Base-by-base conservation (phyloP, 116 monocot genomes). In the Dioscorea cayenensis region DNA sequence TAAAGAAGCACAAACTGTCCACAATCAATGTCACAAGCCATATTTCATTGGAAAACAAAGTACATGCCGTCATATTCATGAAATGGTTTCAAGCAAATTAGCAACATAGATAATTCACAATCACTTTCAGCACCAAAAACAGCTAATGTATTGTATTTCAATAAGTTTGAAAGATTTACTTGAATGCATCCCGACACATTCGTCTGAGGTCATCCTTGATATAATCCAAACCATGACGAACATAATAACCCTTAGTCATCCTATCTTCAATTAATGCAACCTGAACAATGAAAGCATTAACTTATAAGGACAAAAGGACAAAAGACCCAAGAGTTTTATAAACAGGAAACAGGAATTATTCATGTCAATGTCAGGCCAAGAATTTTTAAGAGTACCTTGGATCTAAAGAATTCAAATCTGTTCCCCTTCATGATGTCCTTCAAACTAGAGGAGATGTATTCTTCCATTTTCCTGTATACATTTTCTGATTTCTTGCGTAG, bases 361-460 rank as follows among this genome's bases (percentile, higher is more conserved):
- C 62, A 62, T 5, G 23, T 62, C 18, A 62, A 62, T 20, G 23
- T 9, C 19, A 64, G 73, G 35, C 63, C 22, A 49, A 28, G 20
- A 73, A 20, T 37, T 23, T 37, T 23, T 3, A 16, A 77, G 21
- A 61, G 16, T 82, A 99, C 99, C 80, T 89, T 94, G 10, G 86
- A 76, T 51, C 84, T 76, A 62, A 99, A 94, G 58, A 89, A 94
- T 0, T 86, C 87, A 73, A 72, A 89, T 68, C 81, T 78, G 48
- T 89, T 99, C 17, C 78, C 85, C 78, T 78, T 94, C 94, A 94
- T 89, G 11, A 99, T 94, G 77, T 87, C 87, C 80, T 87, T 99
- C 76, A 99, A 81, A 72, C 80, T 87, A 28, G 68, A 64, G 27
- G 79, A 60, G 55, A 94, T 80, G 74, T 87, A 89, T 58, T 85